Percentiles rank a stretch among this genome's conserved stretches.
Conservation (phyloP, 1,284 basidiomycete species). For the Butyriboletus appendiculatus region DNA sequence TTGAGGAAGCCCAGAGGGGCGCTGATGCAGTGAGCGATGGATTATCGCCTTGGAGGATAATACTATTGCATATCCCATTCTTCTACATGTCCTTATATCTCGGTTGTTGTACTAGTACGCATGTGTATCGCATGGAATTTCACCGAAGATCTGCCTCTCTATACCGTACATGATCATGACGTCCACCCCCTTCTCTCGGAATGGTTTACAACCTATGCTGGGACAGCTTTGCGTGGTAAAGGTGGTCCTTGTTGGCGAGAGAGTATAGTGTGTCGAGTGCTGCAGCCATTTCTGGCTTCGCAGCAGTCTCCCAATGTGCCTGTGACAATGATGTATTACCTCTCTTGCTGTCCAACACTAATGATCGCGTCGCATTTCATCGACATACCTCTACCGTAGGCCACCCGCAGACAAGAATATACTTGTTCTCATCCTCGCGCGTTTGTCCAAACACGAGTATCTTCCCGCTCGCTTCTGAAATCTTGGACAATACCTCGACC, state of each 20-base stretch:
- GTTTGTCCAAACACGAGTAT: constrained; percentile 24
- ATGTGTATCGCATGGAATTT: not conserved
- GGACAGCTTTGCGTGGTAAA: constrained; percentile 8
- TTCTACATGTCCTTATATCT: not conserved
- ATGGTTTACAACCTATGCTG: not conserved
- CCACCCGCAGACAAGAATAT: constrained; percentile 27
- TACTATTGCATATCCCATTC: not conserved
- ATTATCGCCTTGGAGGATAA: not conserved
- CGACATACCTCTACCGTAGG: constrained; percentile 21
- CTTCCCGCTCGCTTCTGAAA: constrained; percentile 12
- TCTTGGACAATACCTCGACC: constrained; percentile 10
- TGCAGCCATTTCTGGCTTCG: constrained; percentile 8
- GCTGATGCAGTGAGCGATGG: constrained; percentile 34
- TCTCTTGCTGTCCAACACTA: not conserved
- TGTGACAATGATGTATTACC: not conserved
- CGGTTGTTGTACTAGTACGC: not conserved
- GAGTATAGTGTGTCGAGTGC: constrained; percentile 4
- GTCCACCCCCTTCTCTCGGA: not conserved
- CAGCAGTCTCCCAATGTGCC: constrained; percentile 9
- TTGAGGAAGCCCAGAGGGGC: constrained; percentile 54
- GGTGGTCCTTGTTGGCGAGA: constrained; percentile 13
- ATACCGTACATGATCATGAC: not conserved
- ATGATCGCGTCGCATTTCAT: not conserved
- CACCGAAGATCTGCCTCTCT: not conserved
- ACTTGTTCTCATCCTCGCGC: constrained; percentile 28